Percentiles rank a stretch among this genome's conserved stretches.
Evolutionary conservation across 345 rosid genomes (phyloP).

Genomic region (Syzygium aqueum): DNA sequence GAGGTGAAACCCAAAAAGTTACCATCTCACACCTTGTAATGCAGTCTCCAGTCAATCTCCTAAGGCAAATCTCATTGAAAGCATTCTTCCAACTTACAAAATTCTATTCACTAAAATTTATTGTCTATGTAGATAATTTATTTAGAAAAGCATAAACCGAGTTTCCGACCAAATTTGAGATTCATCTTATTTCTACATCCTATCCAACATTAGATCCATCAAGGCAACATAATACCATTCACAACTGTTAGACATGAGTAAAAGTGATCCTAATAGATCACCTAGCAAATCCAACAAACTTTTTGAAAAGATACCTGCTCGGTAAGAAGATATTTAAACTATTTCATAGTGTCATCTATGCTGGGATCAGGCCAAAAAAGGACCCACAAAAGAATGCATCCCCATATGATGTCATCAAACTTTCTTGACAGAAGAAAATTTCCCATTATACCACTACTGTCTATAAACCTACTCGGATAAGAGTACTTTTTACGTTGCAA

Average conservation of each 20-base stretch:
- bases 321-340: not conserved
- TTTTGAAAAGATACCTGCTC: not conserved
- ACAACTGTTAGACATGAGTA: not conserved
- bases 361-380: not conserved
- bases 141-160: not conserved
- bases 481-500: not conserved
- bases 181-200: not conserved
- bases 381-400: not conserved
- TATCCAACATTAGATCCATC: not conserved
- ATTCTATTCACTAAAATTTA: not conserved
- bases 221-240: not conserved
- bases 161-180: not conserved
- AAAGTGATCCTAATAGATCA: not conserved
- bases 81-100: not conserved
- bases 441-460: not conserved
- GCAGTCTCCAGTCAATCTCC: not conserved
- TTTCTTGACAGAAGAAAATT: not conserved
- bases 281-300: not conserved
- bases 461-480: not conserved
- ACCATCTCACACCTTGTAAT: not conserved
- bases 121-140: not conserved
- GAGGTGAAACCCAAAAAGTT: not conserved
- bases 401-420: not conserved
- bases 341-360: not conserved
- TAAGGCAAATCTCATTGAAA: not conserved